A percentile compares a stretch with the other conserved stretches of the same genome.
Evolutionary conservation across 2,329 filamentous ascomycete genomes (phyloP).

Genomic region (Alternaria viburni): DNA sequence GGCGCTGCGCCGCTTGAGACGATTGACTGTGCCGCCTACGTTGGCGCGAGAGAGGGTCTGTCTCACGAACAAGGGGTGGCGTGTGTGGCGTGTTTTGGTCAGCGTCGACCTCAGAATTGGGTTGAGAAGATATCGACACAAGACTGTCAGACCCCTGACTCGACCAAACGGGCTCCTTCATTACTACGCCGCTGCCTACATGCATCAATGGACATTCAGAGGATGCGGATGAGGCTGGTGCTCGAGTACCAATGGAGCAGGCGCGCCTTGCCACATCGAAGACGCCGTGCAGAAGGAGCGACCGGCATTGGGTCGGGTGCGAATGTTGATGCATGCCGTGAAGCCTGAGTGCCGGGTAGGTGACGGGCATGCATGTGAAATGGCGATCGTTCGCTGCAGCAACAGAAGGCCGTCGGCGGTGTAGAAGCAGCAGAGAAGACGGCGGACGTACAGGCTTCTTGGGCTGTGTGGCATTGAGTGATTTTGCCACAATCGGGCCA

Average conservation of each 20-base stretch:
- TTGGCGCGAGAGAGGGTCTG: background rate
- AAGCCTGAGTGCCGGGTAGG: slow-evolving; percentile 3
- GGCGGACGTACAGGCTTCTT: slow-evolving; percentile 7
- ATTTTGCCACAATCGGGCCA: slow-evolving; percentile 14
- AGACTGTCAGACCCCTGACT: slow-evolving; percentile 13
- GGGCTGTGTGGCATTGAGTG: slow-evolving; percentile 12
- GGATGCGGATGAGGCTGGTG: slow-evolving; percentile 6
- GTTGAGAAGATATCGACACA: slow-evolving; percentile 10
- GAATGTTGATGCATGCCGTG: slow-evolving; percentile 6
- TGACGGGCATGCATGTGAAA: slow-evolving; percentile 2
- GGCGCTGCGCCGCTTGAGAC: background rate
- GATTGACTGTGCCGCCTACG: background rate
- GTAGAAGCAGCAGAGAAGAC: background rate
- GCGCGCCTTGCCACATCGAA: slow-evolving; percentile 9
- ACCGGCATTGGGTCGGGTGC: slow-evolving; percentile 10
- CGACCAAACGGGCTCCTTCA: slow-evolving; percentile 15
- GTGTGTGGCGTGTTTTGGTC: slow-evolving; percentile 8
- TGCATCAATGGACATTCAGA: background rate
- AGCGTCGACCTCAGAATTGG: slow-evolving; percentile 28
- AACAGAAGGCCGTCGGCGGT: slow-evolving; percentile 32
- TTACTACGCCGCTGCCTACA: background rate
- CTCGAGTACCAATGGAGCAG: background rate
- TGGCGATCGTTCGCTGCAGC: background rate
- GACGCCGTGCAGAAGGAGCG: slow-evolving; percentile 13
- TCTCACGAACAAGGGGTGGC: background rate